Percentiles rank a stretch among this genome's conserved stretches.
These are phyloP conservation scores for Dipodascopsis uninucleata DNA, from an alignment of 805 yeast genomes.

Conservation along the genomic window DNA sequence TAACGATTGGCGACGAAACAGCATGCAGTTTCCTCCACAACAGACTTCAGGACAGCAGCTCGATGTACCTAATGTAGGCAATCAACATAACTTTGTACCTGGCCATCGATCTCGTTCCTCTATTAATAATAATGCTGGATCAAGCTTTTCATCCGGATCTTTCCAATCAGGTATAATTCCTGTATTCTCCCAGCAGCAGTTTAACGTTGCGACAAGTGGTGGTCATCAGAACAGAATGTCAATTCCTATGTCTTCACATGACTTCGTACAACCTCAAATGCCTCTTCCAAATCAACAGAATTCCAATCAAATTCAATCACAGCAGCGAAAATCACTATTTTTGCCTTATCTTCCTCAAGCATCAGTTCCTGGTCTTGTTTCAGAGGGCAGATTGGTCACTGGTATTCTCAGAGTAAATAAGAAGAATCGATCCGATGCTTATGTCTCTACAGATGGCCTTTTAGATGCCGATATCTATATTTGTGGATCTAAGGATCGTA, in stretches of 20 bases:
- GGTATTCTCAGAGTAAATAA: conserved; percentile 92
- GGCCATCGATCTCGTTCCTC: conserved; percentile 79
- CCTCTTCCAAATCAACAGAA: conserved; percentile 13
- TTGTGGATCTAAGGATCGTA: conserved; percentile 97
- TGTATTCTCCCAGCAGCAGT: conserved; percentile 18
- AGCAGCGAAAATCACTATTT: conserved; percentile 61
- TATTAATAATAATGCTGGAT: conserved; percentile 34
- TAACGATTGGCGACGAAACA: conserved; percentile 26
- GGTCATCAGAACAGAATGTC: conserved; percentile 4
- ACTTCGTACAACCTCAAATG: neutral
- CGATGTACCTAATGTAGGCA: neutral
- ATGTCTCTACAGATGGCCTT: conserved; percentile 94
- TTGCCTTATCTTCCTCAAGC: conserved; percentile 96
- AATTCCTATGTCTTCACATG: conserved; percentile 4
- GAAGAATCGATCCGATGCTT: conserved; percentile 95
- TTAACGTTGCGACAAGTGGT: conserved; percentile 7
- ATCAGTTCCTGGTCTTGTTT: conserved; percentile 80
- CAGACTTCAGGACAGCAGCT: conserved; percentile 12
- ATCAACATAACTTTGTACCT: conserved; percentile 50
- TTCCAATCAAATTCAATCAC: conserved; percentile 17
- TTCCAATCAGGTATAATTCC: conserved; percentile 22
- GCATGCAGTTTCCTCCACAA: conserved; percentile 11
- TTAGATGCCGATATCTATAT: conserved; percentile 95
- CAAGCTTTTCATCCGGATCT: conserved; percentile 7
- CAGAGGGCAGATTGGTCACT: conserved; percentile 86